A percentile compares a stretch with the other conserved stretches of the same genome.
phyloP scores from a whole-genome alignment of 2,329 filamentous ascomycete species.

The Ophiobolus disseminans region DNA sequence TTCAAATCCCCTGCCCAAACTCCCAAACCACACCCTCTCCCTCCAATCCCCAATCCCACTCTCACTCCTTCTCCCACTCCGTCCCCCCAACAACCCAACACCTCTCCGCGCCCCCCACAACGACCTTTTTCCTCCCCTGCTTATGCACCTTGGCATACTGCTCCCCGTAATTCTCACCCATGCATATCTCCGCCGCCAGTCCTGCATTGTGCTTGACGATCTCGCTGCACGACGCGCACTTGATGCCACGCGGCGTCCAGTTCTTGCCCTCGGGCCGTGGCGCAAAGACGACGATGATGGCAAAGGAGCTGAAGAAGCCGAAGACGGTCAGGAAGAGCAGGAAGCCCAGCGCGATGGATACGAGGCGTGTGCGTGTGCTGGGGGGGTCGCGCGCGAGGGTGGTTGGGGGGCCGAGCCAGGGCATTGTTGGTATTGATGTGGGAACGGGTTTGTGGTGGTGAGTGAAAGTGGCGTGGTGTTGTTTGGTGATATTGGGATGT shows the following conservation, averaged over 20 bases:
- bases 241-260: not conserved
- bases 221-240: slow-evolving; percentile 1
- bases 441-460: too few species aligned
- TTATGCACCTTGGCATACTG: not conserved
- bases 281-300: not conserved
- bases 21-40: too few species aligned
- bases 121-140: not conserved
- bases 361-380: too few species aligned
- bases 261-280: not conserved
- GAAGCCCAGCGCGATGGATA: not conserved
- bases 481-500: too few species aligned
- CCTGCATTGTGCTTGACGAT: not conserved
- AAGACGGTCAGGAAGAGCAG: not conserved
- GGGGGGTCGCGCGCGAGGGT: too few species aligned
- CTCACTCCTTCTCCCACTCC: not conserved
- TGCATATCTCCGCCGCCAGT: not conserved
- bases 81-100: not conserved
- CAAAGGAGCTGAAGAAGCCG: too few species aligned
- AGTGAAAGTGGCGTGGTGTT: too few species aligned
- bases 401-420: too few species aligned
- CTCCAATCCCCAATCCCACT: too few species aligned
- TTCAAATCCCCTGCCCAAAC: too few species aligned
- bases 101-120: not conserved
- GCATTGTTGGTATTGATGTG: too few species aligned
- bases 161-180: not conserved